These are phyloP conservation scores for Teratosphaeriaceae sp. DNA, from an alignment of 2,329 filamentous ascomycete genomes.

Conservation along the genomic window DNA sequence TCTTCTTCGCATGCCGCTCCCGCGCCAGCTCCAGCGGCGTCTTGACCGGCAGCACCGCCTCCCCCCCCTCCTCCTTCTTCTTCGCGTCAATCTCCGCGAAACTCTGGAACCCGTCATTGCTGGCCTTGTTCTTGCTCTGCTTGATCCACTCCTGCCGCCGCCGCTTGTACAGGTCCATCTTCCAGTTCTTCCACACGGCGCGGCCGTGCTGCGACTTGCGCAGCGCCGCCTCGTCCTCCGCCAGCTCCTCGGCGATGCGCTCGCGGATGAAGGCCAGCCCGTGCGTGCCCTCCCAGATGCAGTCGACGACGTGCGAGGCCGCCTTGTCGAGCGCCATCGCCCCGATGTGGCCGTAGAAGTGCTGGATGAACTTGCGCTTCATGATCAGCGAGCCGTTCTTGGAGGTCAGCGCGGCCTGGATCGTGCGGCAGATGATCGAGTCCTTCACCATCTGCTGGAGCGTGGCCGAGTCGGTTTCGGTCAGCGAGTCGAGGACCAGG, in stretches of 20 bases:
- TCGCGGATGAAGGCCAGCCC: slow-evolving; percentile 62
- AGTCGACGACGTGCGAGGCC: slow-evolving; percentile 62
- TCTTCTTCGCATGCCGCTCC: slow-evolving; percentile 47
- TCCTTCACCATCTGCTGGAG: slow-evolving; percentile 59
- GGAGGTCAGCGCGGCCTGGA: slow-evolving; percentile 57
- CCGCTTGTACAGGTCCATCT: slow-evolving; percentile 63
- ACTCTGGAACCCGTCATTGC: slow-evolving; percentile 44
- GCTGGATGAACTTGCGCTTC: slow-evolving; percentile 56
- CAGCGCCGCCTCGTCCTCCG: slow-evolving; percentile 51
- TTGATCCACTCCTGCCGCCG: slow-evolving; percentile 57
- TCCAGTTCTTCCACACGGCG: slow-evolving; percentile 68
- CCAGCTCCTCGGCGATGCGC: slow-evolving; percentile 57
- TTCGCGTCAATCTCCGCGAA: slow-evolving; percentile 40
- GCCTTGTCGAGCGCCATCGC: slow-evolving; percentile 55
- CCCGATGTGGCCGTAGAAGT: slow-evolving; percentile 55
- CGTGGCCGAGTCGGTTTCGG: slow-evolving; percentile 45
- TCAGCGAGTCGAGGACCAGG: slow-evolving; percentile 58
- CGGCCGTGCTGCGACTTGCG: slow-evolving; percentile 60
- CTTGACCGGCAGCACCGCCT: slow-evolving; percentile 29
- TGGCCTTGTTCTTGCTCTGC: slow-evolving; percentile 49
- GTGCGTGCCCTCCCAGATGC: slow-evolving; percentile 57
- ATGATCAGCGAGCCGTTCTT: slow-evolving; percentile 50
- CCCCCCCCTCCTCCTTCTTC: slow-evolving; percentile 14
- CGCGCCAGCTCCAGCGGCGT: slow-evolving; percentile 52
- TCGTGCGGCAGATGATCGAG: slow-evolving; percentile 50